Evolutionary conservation across 1,284 basidiomycete species (phyloP), one percentile per base, ranked within the genome.

Genomic region (Ceratobasidium theobromae): DNA sequence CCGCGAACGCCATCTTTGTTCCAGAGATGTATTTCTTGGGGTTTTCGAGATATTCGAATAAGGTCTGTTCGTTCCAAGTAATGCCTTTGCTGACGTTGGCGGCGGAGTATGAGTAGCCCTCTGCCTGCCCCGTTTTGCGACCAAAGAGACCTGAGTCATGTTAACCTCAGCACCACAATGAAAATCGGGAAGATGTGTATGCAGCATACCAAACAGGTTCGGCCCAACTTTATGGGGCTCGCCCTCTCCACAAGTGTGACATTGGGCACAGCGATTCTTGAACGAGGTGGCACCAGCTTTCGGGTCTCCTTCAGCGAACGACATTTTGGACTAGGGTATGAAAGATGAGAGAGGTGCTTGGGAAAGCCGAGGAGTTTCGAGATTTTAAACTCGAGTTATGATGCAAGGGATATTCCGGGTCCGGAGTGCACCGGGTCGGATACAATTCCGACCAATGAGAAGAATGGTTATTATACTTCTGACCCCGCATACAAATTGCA

Each of bases 1-100:
- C 95, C 71, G 95, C 93, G 73, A 97, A 98, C 69, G 94, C 94
- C 95, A 96, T 96, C 84, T 96, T 96, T 68, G 94, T 97, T 62
- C 94, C 94, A 48, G 93, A 93, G 73, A 96, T 96, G 82, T 94
- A 94, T 88, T 96, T 96, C 85, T 98, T 98, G 69, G 95, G 95
- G 85, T 98, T 94, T 81, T 92, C 89, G 68, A 95, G 86, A 79
- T 95, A 95, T 70, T 95, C 93, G 75, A 94, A 96, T 32, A 96
- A 82, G n/a, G 91, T 94, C n/a, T 86, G 60, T 78, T 92, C 88
- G 38, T 82, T 77, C 83, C 97, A 99, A 49, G 79, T 81, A 70
- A 99, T 83, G 68, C 88, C 95, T 84, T 97, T 98, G 85, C 93
- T 97, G 70, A 96, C 81, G 81, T 99, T 99, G 75, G 96, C 96